Percentiles rank a stretch among this genome's conserved stretches.
Evolutionary conservation across 2,329 filamentous ascomycete species (phyloP).

Genomic region (Hortaea sp.): DNA sequence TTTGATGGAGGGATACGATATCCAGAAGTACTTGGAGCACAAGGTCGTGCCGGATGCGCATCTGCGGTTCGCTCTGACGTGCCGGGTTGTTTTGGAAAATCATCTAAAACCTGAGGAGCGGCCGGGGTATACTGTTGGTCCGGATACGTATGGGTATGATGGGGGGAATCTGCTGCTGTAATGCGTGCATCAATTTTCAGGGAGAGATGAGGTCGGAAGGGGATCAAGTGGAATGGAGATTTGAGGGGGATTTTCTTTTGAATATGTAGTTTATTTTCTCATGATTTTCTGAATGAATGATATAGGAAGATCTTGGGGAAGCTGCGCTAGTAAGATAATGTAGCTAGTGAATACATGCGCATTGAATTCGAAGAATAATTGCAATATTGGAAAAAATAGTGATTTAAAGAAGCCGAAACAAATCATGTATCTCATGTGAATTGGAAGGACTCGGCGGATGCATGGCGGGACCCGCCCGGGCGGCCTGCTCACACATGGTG

Average conservation of each 20-base stretch:
- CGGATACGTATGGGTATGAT: conserved; percentile 29
- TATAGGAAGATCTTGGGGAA: no score
- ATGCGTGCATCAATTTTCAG: neutral
- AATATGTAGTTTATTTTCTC: neutral
- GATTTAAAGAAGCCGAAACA: no score
- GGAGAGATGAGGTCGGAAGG: neutral
- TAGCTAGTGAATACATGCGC: neutral
- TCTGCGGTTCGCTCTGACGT: conserved; percentile 49
- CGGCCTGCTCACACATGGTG: no score
- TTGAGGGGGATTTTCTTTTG: neutral
- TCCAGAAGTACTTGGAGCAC: conserved; percentile 54
- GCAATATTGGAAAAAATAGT: no score
- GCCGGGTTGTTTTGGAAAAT: conserved; percentile 40
- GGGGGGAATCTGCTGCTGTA: conserved; percentile 11
- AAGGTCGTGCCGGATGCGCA: conserved; percentile 41
- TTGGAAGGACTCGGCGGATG: no score
- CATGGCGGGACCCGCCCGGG: no score
- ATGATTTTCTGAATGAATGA: no score
- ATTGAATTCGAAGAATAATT: neutral
- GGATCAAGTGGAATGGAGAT: neutral
- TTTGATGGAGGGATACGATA: conserved; percentile 50
- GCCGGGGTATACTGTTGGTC: conserved; percentile 28
- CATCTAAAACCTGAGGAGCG: conserved; percentile 31
- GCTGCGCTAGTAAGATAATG: neutral
- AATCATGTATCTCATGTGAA: no score